These are phyloP conservation scores for Citrullus mucosospermus DNA, from an alignment of 306 rosid species.

Conservation along the genomic window DNA sequence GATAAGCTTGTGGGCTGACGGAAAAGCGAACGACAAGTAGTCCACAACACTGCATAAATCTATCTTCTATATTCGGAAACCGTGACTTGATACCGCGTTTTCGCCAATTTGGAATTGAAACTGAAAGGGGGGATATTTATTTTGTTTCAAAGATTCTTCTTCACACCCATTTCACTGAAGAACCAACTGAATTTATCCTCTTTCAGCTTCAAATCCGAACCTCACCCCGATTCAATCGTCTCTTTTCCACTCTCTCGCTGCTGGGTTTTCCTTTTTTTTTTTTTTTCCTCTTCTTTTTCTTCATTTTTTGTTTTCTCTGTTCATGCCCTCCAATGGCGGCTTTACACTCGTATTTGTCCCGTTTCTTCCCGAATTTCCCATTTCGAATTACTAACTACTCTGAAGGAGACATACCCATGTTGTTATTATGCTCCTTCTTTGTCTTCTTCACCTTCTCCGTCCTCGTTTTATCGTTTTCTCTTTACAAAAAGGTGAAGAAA, in stretches of 20 bases:
- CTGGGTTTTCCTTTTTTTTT: neutral
- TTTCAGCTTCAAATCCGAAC: neutral
- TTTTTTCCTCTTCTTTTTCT: no score
- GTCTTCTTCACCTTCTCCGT: constrained; percentile 23
- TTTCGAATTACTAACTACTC: neutral
- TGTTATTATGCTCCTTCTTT: constrained; percentile 13
- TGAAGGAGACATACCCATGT: constrained; percentile 26
- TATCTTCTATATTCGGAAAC: neutral
- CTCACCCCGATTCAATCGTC: neutral
- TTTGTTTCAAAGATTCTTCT: neutral
- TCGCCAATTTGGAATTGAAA: neutral
- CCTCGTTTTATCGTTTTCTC: constrained; percentile 17
- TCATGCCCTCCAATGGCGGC: constrained; percentile 48
- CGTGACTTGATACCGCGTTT: neutral
- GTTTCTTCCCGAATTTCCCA: constrained; percentile 14
- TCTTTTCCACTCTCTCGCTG: neutral
- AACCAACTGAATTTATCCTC: neutral
- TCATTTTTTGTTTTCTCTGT: neutral
- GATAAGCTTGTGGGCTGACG: neutral
- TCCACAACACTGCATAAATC: neutral
- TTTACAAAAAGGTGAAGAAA: constrained; percentile 18
- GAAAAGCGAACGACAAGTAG: neutral
- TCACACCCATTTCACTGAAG: neutral
- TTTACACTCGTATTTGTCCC: constrained; percentile 9
- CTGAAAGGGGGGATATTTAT: neutral